phyloP scores from a whole-genome alignment of 768 basidiomycete genomes.

The Lentinula detonsa region DNA sequence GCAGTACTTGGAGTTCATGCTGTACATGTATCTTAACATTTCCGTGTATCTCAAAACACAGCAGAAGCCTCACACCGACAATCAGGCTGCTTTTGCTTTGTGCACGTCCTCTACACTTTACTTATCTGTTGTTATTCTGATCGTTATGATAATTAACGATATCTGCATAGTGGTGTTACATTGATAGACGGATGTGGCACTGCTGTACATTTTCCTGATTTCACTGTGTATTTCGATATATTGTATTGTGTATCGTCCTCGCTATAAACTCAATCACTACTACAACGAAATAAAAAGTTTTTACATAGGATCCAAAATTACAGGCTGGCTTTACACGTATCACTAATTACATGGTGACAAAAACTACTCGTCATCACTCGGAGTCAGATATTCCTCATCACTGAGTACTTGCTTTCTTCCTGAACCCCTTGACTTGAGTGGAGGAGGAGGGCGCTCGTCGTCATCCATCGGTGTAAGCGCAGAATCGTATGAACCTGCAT shows the following conservation, averaged over 20 bases:
- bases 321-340: not conserved
- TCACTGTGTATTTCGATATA: not conserved
- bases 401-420: conserved; percentile 72
- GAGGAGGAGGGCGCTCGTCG: conserved; percentile 58
- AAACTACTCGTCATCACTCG: conserved; percentile 65
- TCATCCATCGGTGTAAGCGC: conserved; percentile 81
- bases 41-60: not conserved
- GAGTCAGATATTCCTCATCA: conserved; percentile 43
- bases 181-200: not conserved
- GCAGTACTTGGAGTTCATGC: not conserved
- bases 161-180: not conserved
- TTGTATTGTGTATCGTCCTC: not conserved
- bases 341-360: not conserved
- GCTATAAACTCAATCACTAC: not conserved
- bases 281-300: not conserved
- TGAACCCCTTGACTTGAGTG: conserved; percentile 46
- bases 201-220: not conserved
- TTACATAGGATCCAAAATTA: not conserved
- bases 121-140: not conserved
- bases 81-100: not conserved
- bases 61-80: not conserved
- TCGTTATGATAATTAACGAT: not conserved
- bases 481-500: conserved; percentile 53
- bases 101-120: not conserved
- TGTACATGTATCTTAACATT: not conserved